Evolutionary conservation across 331 rosid species (phyloP), one percentile per base, ranked within the genome.

Genomic region (Arachis monticola): DNA sequence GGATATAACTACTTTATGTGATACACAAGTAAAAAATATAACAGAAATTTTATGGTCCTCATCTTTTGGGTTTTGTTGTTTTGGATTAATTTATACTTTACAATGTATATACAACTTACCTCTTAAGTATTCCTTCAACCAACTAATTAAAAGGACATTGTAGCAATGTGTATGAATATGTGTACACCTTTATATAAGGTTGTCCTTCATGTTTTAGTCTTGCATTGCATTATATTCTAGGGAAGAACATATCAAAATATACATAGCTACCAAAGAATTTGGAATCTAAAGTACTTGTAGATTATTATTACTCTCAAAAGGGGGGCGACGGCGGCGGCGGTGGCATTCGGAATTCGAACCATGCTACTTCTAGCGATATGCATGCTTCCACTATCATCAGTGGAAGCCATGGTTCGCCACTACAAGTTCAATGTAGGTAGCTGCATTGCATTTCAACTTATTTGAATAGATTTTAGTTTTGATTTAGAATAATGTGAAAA

Each of bases 391-490:
- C 72, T 85, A 12, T 78, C 84, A 4, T 78, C 84, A 4, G 95
- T 70, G 31, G 91, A 90, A 75, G 87, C 90, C 74, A 74, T 84
- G 69, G 90, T 87, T 74, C 87, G 98, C 40, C 98, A 90, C 74
- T 92, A 92, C 79, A 92, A 90, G 83, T 92, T 90, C 79, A 88
- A 92, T 71, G 98, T 92, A 84, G 70, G 95, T 83, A 67, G 52
- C 57, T 48, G 73, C 7, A 52, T 51, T 61, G 51, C 60, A 13
- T 75, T 78, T 50, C 72, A 61, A 68, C 7, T 42, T 10, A 38
- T 38, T 38, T 38, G 41, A 38, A 38, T 38, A 0, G 41, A 38
- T 38, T 38, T 38, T 38, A 3, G 5, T 38, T 38, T 38, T 38
- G 30, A 27, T 27, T 27, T 27, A 27, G 30, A 27, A 27, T 27